These are phyloP conservation scores for Acer negundo DNA, from an alignment of 345 rosid species.

Conservation along the genomic window DNA sequence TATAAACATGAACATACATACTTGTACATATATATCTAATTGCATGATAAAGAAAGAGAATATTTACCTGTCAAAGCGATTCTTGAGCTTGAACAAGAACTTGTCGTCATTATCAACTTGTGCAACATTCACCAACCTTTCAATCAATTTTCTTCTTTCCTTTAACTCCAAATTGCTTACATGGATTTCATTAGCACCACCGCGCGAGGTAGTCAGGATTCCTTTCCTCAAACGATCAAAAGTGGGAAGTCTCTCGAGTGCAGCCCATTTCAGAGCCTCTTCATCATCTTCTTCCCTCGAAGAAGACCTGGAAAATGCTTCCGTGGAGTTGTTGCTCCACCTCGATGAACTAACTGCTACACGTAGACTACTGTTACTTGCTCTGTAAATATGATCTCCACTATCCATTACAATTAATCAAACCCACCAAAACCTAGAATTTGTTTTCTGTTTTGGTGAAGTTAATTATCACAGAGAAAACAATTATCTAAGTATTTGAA, in stretches of 20 bases:
- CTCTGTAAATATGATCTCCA: background rate
- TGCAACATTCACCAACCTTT: constrained; percentile 32
- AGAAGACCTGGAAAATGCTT: constrained; percentile 59
- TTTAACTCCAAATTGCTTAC: constrained; percentile 20
- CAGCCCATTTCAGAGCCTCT: constrained; percentile 62
- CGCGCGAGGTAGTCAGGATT: constrained; percentile 25
- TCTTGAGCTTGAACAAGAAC: constrained; percentile 35
- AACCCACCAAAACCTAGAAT: background rate
- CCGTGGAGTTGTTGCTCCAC: constrained; percentile 10
- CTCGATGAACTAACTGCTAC: background rate
- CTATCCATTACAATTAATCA: background rate
- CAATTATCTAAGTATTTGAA: too few relatives aligned
- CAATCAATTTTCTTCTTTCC: constrained; percentile 31
- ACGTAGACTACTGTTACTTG: constrained; percentile 19
- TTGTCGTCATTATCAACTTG: constrained; percentile 39
- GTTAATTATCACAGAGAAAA: too few relatives aligned
- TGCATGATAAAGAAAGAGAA: too few relatives aligned
- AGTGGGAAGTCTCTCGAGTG: constrained; percentile 48
- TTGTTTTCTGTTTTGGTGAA: background rate
- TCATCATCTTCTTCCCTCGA: constrained; percentile 59
- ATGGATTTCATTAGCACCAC: constrained; percentile 27
- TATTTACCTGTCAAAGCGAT: constrained; percentile 36
- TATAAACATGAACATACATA: background rate
- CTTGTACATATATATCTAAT: background rate
- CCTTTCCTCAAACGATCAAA: constrained; percentile 43